Evolutionary conservation across 2,329 filamentous ascomycete species (phyloP), one percentile per base, ranked within the genome.

Genomic region (Trichophyton rubrum): DNA sequence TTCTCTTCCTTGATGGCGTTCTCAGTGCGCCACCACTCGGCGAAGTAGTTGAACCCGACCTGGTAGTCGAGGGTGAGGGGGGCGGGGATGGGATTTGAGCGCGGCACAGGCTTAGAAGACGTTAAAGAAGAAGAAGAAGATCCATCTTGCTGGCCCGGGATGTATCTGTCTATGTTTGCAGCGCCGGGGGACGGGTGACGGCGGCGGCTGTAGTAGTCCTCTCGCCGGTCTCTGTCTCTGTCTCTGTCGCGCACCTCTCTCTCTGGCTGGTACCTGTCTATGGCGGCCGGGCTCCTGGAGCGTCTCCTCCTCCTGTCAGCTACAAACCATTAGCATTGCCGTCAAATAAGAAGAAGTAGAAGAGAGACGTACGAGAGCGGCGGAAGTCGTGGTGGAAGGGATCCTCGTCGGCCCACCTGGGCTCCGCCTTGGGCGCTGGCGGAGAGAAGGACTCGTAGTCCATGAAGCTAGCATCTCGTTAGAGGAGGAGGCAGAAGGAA

Each of bases 31-130:
- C 84, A 86, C 84, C 84, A 86, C 69, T 86, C 84, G 1, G 83
- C 82, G 64, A 85, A 86, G 75, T 79, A 86, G 64, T 82, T 85
- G 72, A 86, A 86, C 2, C 84, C 84, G 41, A 85, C 84, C 69
- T 86, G 84, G 47, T 81, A 85, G 58, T 85, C 83, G 15, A 86
- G 76, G n/a, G 76, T 76, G 68, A 85, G 76, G 1, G 84, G 84
- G 63, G 85, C 83, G 1, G 80, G 78, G 2, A 86, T 73, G 1
- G 82, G 82, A 64, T 86, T 86, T 13, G 72, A 73, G 6, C 76
- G 77, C 59, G 79, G 73, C 13, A 77, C 73, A 6, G 82, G 79
- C 51, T 80, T 78, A 33, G 77, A 76, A 49, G 71, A n/a, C n/a
- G n/a, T n/a, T n/a, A n/a, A 24, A 24, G 22, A 24, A 3, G 22